Evolutionary conservation across 2,329 filamentous ascomycete species (phyloP).

Genomic region (Sclerotinia glacialis): DNA sequence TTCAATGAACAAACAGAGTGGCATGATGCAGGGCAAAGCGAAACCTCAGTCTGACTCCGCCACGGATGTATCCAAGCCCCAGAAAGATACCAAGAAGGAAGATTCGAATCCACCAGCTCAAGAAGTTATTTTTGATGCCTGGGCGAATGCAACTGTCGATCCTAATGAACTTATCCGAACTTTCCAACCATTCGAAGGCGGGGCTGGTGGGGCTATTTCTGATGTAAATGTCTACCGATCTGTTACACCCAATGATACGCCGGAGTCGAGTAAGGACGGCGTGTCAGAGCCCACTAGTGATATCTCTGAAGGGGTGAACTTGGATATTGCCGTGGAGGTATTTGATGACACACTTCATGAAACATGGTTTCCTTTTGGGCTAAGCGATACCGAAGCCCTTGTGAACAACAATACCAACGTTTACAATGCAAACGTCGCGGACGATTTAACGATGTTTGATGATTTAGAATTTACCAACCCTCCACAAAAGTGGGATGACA

Average conservation of each 20-base stretch:
- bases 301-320: conserved; percentile 52
- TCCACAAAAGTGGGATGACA: conserved; percentile 49
- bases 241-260: conserved; percentile 61
- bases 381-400: conserved; percentile 42
- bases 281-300: conserved; percentile 61
- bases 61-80: conserved; percentile 30
- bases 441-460: conserved; percentile 35
- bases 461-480: conserved; percentile 33
- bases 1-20: conserved; percentile 52
- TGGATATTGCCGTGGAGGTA: conserved; percentile 51
- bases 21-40: conserved; percentile 33
- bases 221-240: conserved; percentile 55
- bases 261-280: conserved; percentile 61
- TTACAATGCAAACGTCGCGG: conserved; percentile 36
- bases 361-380: conserved; percentile 47
- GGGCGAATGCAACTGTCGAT: conserved; percentile 52
- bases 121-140: conserved; percentile 32
- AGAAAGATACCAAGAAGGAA: conserved; percentile 34
- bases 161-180: conserved; percentile 49
- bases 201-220: conserved; percentile 49
- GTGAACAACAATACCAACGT: conserved; percentile 39
- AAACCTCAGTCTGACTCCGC: conserved; percentile 26
- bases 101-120: conserved; percentile 34
- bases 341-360: conserved; percentile 38
- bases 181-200: conserved; percentile 44